A percentile compares a stretch with the other conserved stretches of the same genome.
Conservation (phyloP, 768 basidiomycete species). For the Mycena leptocephala region DNA sequence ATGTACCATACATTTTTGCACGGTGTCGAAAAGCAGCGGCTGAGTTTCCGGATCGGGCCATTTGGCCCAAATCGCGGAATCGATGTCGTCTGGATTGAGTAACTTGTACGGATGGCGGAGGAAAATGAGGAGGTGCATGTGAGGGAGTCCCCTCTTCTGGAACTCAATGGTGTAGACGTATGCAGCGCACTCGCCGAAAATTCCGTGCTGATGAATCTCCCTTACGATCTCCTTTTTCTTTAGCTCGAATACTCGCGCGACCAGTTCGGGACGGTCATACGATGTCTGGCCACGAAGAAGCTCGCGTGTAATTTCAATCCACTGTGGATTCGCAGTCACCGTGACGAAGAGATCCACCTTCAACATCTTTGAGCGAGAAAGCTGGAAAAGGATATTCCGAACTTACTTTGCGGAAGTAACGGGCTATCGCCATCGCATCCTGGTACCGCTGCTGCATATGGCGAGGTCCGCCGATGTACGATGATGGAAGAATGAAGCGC, state of each 20-base stretch:
- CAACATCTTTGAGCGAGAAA: not conserved
- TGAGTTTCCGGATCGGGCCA: conserved; percentile 35
- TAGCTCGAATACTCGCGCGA: not conserved
- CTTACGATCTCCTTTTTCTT: not conserved
- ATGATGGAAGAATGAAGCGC: conserved; percentile 43
- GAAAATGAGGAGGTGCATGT: conserved; percentile 57
- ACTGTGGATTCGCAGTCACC: not conserved
- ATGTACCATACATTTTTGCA: conserved; percentile 59
- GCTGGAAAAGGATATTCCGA: no score
- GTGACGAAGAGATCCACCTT: not conserved
- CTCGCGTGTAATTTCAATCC: not conserved
- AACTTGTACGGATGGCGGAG: conserved; percentile 33
- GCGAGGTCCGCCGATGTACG: conserved; percentile 36
- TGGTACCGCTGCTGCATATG: conserved; percentile 56
- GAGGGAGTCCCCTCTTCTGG: not conserved
- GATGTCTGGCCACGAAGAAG: no score
- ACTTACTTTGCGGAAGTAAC: conserved; percentile 3
- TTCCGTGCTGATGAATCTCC: not conserved
- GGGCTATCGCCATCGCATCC: conserved; percentile 60
- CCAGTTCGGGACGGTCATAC: not conserved
- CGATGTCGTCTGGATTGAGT: not conserved
- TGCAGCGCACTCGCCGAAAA: not conserved
- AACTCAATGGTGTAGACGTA: conserved; percentile 58
- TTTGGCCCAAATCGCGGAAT: not conserved
- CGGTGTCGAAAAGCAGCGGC: conserved; percentile 37